Percentiles rank a stretch among this genome's conserved stretches.
Conservation (phyloP, 371 early-diverging fungal species). For the Mucor mucedo region DNA sequence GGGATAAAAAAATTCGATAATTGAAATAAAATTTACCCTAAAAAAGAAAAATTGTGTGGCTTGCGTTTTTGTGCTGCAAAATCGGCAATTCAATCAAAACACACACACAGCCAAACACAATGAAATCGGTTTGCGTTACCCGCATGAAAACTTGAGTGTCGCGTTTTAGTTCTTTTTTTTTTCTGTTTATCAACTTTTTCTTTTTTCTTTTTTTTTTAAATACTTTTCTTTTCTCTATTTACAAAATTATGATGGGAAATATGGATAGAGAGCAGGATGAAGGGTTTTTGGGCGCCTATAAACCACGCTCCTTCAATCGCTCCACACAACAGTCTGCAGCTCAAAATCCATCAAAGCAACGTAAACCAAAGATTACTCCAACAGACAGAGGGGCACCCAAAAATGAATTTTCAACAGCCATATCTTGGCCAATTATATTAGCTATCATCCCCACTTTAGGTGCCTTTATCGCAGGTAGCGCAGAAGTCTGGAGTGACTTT, state of each 20-base stretch:
- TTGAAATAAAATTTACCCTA: background rate
- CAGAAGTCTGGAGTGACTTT: conserved; percentile 72
- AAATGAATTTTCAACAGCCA: conserved; percentile 28
- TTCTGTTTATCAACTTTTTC: background rate
- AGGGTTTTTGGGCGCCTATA: background rate
- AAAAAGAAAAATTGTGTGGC: conserved; percentile 2
- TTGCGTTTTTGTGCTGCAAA: background rate
- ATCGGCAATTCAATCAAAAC: too few relatives aligned
- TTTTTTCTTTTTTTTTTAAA: background rate
- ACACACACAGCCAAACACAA: background rate
- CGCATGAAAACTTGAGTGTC: background rate
- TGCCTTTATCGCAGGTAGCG: conserved; percentile 66
- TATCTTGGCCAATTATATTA: conserved; percentile 71
- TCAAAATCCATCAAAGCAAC: background rate
- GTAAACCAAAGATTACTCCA: background rate
- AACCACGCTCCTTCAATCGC: background rate
- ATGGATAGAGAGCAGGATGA: background rate
- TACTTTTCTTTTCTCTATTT: background rate
- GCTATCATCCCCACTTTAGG: conserved; percentile 70
- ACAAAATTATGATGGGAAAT: background rate
- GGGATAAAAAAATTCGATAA: background rate
- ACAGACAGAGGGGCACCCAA: background rate
- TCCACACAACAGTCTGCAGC: background rate
- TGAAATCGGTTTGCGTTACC: background rate
- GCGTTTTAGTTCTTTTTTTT: background rate